Conservation (phyloP, 768 basidiomycete species). For the Leccinum arenicola region DNA sequence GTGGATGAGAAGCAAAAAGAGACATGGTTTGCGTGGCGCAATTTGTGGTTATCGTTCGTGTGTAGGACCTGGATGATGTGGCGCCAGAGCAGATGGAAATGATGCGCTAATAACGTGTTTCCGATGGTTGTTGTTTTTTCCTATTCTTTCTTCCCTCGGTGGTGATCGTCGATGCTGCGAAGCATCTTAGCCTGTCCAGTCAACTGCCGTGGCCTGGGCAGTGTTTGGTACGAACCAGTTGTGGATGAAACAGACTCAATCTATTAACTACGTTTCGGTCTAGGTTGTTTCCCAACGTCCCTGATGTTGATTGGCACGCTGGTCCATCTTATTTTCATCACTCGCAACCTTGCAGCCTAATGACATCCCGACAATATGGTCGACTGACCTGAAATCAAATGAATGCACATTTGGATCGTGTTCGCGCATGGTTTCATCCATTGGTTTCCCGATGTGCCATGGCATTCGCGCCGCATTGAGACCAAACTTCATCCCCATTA, state of each 20-base stretch:
- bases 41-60: conserved; percentile 12
- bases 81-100: conserved; percentile 7
- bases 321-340: background rate
- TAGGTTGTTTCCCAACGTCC: conserved; percentile 4
- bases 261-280: conserved; percentile 1
- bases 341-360: conserved; percentile 3
- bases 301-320: background rate
- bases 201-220: background rate
- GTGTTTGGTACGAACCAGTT: conserved; percentile 15
- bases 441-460: background rate
- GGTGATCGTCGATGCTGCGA: background rate
- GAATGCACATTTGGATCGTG: background rate
- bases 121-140: conserved; percentile 6
- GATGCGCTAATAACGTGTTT: conserved; percentile 6
- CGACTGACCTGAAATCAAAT: background rate
- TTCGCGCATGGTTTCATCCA: background rate
- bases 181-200: background rate
- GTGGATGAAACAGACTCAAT: background rate
- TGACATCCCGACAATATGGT: background rate
- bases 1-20: conserved; percentile 1
- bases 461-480: background rate
- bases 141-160: conserved; percentile 1
- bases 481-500: background rate
- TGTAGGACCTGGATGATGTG: conserved; percentile 7
- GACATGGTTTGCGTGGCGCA: background rate